Conservation (phyloP, 225 moss, liverwort and hornwort species). For the Ulota crispa region DNA sequence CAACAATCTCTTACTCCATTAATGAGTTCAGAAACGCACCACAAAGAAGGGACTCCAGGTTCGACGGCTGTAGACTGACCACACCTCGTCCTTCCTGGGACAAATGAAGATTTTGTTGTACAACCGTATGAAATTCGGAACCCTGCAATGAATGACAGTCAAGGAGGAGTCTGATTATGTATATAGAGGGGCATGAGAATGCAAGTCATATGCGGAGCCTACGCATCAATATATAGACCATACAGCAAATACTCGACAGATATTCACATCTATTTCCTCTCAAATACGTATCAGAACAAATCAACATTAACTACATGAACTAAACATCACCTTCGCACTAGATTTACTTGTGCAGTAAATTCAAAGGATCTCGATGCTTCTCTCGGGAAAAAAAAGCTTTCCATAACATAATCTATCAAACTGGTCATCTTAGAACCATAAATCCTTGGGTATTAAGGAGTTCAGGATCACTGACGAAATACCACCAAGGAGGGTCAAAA, state of each 20-base stretch:
- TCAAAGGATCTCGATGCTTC: background rate
- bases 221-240: background rate
- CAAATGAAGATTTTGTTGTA: slow-evolving; percentile 62
- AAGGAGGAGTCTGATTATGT: background rate
- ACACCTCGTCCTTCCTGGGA: slow-evolving; percentile 79
- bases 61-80: slow-evolving; percentile 69
- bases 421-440: no score
- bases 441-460: background rate
- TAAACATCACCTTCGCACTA: background rate
- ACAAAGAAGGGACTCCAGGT: slow-evolving; percentile 76
- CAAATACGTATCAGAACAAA: background rate
- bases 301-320: background rate
- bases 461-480: background rate
- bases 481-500: slow-evolving; percentile 19
- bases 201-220: background rate
- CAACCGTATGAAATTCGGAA: slow-evolving; percentile 48
- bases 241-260: background rate
- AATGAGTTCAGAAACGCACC: slow-evolving; percentile 39
- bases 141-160: slow-evolving; percentile 44
- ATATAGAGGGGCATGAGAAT: background rate
- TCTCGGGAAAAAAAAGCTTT: background rate
- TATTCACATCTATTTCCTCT: background rate
- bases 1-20: background rate
- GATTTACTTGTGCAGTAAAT: background rate
- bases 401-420: background rate